Evolutionary conservation across 129 eudicot species (phyloP).

Genomic region (Helichrysum umbraculigerum): DNA sequence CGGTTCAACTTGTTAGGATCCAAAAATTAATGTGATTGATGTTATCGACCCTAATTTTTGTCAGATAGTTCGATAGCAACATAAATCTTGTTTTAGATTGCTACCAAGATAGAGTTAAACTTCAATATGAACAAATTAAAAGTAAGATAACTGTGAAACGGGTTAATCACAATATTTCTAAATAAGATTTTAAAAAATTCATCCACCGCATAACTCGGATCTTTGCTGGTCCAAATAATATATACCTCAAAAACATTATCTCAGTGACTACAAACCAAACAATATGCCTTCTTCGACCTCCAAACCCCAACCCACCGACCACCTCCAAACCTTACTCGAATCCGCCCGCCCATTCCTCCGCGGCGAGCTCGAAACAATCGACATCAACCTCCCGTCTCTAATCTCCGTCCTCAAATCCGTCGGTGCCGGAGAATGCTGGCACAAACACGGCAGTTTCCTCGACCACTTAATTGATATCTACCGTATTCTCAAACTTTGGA

Average conservation of each 20-base stretch:
- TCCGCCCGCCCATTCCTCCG: constrained; percentile 83
- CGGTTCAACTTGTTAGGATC: no score
- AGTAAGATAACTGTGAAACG: no score
- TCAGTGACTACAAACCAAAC: not conserved
- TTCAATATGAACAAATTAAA: no score
- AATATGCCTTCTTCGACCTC: constrained; percentile 1
- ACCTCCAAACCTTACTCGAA: constrained; percentile 42
- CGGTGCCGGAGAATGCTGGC: constrained; percentile 99
- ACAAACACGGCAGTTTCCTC: constrained; percentile 94
- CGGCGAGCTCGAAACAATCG: constrained; percentile 52
- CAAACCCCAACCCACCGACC: not conserved
- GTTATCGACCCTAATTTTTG: no score
- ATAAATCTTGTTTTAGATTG: no score
- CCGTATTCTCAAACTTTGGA: constrained; percentile 81
- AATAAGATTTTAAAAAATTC: no score
- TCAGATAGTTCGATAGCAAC: no score
- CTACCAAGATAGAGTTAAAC: no score
- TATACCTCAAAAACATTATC: not conserved
- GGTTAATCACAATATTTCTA: no score
- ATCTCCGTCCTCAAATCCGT: constrained; percentile 69
- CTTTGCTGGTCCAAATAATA: no score
- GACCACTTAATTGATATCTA: constrained; percentile 82
- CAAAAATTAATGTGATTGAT: no score
- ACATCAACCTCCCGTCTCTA: constrained; percentile 56
- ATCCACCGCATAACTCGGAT: no score